These are phyloP conservation scores for Diaporthe vaccinii DNA, from an alignment of 2,329 filamentous ascomycete species.

Conservation along the genomic window DNA sequence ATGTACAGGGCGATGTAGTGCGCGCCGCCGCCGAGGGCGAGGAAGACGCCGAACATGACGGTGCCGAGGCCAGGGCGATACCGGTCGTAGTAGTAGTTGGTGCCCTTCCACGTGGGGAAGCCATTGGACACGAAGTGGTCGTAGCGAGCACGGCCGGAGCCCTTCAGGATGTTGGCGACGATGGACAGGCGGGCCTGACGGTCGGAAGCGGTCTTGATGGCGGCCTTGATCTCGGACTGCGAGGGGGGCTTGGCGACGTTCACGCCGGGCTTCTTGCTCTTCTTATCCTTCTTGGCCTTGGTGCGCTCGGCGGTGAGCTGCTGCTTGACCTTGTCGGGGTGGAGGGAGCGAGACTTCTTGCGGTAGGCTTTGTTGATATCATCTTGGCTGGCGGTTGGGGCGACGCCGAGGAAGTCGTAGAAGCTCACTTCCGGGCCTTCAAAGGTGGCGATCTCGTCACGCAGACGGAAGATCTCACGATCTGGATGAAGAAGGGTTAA, in stretches of 20 bases:
- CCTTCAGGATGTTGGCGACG: constrained; percentile 87
- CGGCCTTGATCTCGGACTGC: constrained; percentile 80
- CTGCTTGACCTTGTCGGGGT: constrained; percentile 96
- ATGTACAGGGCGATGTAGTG: constrained; percentile 91
- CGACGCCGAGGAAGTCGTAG: constrained; percentile 91
- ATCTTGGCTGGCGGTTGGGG: constrained; percentile 80
- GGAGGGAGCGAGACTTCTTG: constrained; percentile 84
- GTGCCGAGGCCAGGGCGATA: constrained; percentile 92
- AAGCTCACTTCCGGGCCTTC: constrained; percentile 88
- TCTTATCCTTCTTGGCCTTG: constrained; percentile 65
- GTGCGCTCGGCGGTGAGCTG: constrained; percentile 80
- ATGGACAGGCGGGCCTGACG: constrained; percentile 87
- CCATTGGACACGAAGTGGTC: constrained; percentile 94
- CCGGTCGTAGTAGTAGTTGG: constrained; percentile 96
- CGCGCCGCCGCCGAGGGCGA: constrained; percentile 84
- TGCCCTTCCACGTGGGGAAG: constrained; percentile 96
- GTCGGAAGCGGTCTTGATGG: constrained; percentile 84
- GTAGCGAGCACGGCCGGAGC: constrained; percentile 85
- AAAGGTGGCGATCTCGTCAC: constrained; percentile 83
- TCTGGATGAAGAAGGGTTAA: constrained; percentile 65
- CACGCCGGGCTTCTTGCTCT: constrained; percentile 70
- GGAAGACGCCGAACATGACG: constrained; percentile 84
- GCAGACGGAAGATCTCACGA: constrained; percentile 96
- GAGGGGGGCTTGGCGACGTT: constrained; percentile 79
- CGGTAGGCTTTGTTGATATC: constrained; percentile 96